Evolutionary conservation across 208 protist species (phyloP), one percentile per base, ranked within the genome.

Genomic region (Crithidia sp.): DNA sequence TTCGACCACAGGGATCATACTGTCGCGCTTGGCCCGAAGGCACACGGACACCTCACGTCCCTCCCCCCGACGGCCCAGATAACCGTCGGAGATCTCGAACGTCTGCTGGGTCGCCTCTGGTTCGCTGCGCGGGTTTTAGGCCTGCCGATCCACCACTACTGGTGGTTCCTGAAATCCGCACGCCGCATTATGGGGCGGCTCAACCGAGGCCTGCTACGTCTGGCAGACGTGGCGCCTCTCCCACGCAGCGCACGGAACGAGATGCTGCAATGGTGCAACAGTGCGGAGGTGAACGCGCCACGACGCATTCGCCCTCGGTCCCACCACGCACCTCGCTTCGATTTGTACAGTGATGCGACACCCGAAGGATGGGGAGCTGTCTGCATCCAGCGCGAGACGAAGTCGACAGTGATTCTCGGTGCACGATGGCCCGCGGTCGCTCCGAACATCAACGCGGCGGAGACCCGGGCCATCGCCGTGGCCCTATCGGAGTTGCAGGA

Each of bases 371-470:
- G 52, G 52, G 44, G 44, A 6, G 44, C 10, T 6, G 52, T 59
- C 16, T 59, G 55, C 13, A 40, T 59, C 5, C 17, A 59, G 12
- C 19, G 28, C 12, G 55, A 59, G 13, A 40, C 19, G 17, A 59
- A 59, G 28, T 10, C 55, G 14, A 40, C 55, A 6, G 28, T 13
- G 6, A 59, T 59, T 13, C 55, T 59, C 28, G 55, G 55, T 8
- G 12, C 55, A 6, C 55, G 55, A 13, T 59, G 14, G 55, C 55
- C 55, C 17, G 5, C 4, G 55, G 17, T 12, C 19, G 55, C 55
- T 4, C 17, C 8, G 7, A 59, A 59, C 55, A 59, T 59, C 55
- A 59, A 59, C 55, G 55, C 55, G 9, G 55, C 55, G 5, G 55
- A 59, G 12, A 59, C 55, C 5, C 55, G 55, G 16, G 55, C 55